Evolutionary conservation across 2,329 filamentous ascomycete genomes (phyloP), one percentile per base, ranked within the genome.

Genomic region (Diatrype stigma): DNA sequence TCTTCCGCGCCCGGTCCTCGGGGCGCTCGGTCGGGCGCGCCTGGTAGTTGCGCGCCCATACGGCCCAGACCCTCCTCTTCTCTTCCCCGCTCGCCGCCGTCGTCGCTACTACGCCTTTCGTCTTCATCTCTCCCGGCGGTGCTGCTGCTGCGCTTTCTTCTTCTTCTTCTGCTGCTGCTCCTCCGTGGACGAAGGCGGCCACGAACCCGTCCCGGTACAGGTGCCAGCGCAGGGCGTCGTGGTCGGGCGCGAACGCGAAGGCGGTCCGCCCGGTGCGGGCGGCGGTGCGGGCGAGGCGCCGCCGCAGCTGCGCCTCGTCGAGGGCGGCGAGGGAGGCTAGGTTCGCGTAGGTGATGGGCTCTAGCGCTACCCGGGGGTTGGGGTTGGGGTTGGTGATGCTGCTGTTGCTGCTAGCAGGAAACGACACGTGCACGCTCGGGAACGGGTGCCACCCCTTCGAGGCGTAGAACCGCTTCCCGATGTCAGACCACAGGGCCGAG

Each of bases 401-500:
- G 3, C 67, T 57, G 19, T 56, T 26, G 2, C 47, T 19, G 8
- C 60, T 52, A 1, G 79, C 73, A 12, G 74, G 70, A 50, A 95
- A 79, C 30, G 79, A 76, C 42, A 95, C 75, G 66, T 96, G 91
- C 1, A 79, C 76, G 52, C 89, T 93, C 19, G 80, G 76, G 60
- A 87, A 92, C 0, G 84, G 78, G 46, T 82, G 77, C 92, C 92
- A 96, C 44, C 90, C 90, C 56, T 83, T 77, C 30, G 75, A 77
- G 3, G 86, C 81, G 70, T 96, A 96, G 70, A 91, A 96, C 37
- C 74, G 73, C 74, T 90, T 87, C 19, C 92, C 90, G 56, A 95
- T 91, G 62, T 95, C 90, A 8, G 90, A 96, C 69, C 85, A 96
- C 8, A 96, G 76, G 7, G 95, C 80, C 1, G 89, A 92, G 68